Percentiles rank a stretch among this genome's conserved stretches.
These are phyloP conservation scores for Cenococcum geophilum DNA, from an alignment of 495 filamentous ascomycete genomes.

Conservation along the genomic window DNA sequence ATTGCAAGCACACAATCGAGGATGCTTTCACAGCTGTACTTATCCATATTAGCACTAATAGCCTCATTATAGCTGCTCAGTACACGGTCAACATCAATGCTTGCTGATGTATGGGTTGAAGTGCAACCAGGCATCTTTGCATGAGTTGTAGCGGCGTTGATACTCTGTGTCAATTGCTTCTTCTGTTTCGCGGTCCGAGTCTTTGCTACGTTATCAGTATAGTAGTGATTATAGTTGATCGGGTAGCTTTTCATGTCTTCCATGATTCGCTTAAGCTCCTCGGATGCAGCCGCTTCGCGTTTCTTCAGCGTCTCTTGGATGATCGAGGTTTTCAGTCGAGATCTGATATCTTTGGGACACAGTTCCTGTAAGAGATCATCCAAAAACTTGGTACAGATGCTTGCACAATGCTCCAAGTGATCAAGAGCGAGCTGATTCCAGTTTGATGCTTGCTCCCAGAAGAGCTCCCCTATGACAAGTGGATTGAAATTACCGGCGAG, in stretches of 20 bases:
- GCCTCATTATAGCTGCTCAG: neutral
- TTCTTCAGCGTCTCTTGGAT: constrained; percentile 35
- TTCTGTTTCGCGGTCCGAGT: constrained; percentile 27
- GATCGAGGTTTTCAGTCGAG: constrained; percentile 27
- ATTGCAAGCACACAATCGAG: constrained; percentile 37
- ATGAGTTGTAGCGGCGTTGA: neutral
- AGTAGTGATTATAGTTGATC: constrained; percentile 42
- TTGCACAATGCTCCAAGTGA: constrained; percentile 34
- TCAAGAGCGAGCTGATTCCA: constrained; percentile 21
- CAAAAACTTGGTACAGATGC: neutral
- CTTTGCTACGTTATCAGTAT: constrained; percentile 36
- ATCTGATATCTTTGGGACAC: constrained; percentile 29
- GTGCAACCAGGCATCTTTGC: no score
- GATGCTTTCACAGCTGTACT: constrained; percentile 36
- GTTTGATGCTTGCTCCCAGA: constrained; percentile 35
- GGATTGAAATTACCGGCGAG: constrained; percentile 46
- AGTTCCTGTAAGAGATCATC: neutral
- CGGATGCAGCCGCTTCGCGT: constrained; percentile 20
- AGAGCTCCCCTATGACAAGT: constrained; percentile 41
- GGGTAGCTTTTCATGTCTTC: constrained; percentile 28
- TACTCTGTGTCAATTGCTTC: neutral
- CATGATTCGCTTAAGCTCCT: constrained; percentile 22
- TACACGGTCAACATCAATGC: neutral
- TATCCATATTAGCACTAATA: constrained; percentile 35
- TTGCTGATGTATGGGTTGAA: neutral